Conservation (phyloP, 805 yeast species). For the Spencermartinsiella europaea region DNA sequence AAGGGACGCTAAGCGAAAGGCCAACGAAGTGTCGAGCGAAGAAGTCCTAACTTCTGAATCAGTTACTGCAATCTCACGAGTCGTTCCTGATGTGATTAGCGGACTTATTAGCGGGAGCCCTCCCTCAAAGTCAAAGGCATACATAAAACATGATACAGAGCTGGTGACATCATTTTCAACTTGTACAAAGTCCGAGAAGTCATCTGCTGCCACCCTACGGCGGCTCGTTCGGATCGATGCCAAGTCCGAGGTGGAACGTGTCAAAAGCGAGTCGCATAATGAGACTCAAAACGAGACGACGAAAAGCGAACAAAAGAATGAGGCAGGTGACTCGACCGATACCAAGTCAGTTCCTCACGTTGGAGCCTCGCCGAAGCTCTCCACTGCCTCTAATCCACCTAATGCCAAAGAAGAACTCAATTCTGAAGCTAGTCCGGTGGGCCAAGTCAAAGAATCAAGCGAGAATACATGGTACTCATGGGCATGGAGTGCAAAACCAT, state of each 20-base stretch:
- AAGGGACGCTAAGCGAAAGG: no score
- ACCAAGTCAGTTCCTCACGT: background rate
- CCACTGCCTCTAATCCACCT: background rate
- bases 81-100: background rate
- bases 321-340: background rate
- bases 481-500: background rate
- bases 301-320: background rate
- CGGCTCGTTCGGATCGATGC: background rate
- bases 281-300: background rate
- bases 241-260: background rate
- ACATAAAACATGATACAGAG: background rate
- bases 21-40: background rate
- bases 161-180: background rate
- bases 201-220: slow-evolving; percentile 2
- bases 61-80: background rate
- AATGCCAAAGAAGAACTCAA: background rate
- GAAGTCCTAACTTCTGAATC: background rate
- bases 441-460: background rate
- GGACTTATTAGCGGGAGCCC: background rate
- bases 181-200: background rate
- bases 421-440: background rate
- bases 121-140: background rate
- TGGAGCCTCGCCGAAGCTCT: background rate
- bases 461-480: slow-evolving; percentile 4
- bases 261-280: background rate